Evolutionary conservation across 352 stramenopile species (phyloP).

Genomic region (Blastocystis sp.): DNA sequence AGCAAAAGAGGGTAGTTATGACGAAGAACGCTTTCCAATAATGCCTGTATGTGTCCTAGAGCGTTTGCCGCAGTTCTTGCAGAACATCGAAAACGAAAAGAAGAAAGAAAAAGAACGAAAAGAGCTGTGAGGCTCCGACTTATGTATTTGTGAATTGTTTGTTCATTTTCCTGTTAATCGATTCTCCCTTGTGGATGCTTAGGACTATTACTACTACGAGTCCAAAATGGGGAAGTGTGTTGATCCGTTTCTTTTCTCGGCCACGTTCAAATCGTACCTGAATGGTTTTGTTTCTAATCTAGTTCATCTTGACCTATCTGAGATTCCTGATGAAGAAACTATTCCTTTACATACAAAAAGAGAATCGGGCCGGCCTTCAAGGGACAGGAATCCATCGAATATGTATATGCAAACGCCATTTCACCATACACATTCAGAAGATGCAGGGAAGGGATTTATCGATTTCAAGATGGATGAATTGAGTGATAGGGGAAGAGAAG

Average conservation of each 20-base stretch:
- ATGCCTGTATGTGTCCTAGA: conserved; percentile 38
- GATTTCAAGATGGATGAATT: not conserved
- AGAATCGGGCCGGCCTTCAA: not conserved
- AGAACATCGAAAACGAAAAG: conserved; percentile 49
- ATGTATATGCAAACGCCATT: not conserved
- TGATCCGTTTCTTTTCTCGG: not conserved
- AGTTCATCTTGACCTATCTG: too few species aligned
- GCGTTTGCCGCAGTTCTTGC: not conserved
- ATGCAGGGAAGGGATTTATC: not conserved
- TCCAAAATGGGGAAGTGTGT: not conserved
- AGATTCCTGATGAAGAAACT: too few species aligned
- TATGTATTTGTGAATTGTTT: not conserved
- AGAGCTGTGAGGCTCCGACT: not conserved
- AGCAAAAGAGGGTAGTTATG: conserved; percentile 41
- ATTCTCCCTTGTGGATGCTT: not conserved
- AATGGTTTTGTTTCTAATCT: too few species aligned
- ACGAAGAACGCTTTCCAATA: conserved; percentile 45
- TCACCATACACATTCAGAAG: not conserved
- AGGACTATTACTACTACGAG: too few species aligned
- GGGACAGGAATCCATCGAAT: not conserved
- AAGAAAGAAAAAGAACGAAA: conserved; percentile 6
- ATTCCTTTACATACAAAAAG: not conserved
- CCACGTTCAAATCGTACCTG: too few species aligned
- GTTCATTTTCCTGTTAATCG: not conserved
- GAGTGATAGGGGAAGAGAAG: not conserved